phyloP scores from a whole-genome alignment of 1,139 yeast species.

The Williopsis jadinii region DNA sequence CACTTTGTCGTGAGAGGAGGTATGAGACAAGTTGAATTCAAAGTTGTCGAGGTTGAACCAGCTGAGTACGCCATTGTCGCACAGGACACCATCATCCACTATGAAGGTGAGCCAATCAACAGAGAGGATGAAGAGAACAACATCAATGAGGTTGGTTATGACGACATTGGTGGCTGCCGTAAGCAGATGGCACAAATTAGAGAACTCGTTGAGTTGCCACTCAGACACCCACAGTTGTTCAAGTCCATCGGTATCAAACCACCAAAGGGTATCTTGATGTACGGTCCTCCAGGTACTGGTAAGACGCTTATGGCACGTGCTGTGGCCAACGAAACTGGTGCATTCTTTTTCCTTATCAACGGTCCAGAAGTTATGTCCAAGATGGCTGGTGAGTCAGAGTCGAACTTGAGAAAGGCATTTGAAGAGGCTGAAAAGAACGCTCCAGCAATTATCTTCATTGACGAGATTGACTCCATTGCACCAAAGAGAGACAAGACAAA shows the following conservation, averaged over 20 bases:
- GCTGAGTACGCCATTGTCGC: slow-evolving; percentile 97
- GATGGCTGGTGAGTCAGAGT: slow-evolving; percentile 99
- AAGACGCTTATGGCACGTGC: slow-evolving; percentile 99
- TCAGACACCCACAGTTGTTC: slow-evolving; percentile 95
- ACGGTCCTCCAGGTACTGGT: slow-evolving; percentile 99
- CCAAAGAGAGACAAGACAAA: slow-evolving; percentile 99
- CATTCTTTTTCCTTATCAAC: slow-evolving; percentile 92
- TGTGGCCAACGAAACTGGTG: slow-evolving; percentile 98
- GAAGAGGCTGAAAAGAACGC: slow-evolving; percentile 99
- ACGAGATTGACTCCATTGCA: slow-evolving; percentile 97
- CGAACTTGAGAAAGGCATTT: slow-evolving; percentile 93
- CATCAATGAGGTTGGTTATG: slow-evolving; percentile 95
- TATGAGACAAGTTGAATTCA: slow-evolving; percentile 98
- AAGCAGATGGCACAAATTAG: slow-evolving; percentile 98
- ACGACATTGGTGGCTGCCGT: slow-evolving; percentile 98
- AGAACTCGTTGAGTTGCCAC: slow-evolving; percentile 92
- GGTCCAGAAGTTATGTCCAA: slow-evolving; percentile 99
- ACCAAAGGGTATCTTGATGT: slow-evolving; percentile 94
- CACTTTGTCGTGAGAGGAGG: slow-evolving; percentile 96
- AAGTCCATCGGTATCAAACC: slow-evolving; percentile 97
- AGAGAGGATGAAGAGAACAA: slow-evolving; percentile 98
- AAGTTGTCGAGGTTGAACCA: slow-evolving; percentile 97
- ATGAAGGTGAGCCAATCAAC: slow-evolving; percentile 98
- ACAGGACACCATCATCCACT: slow-evolving; percentile 95
- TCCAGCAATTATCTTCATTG: slow-evolving; percentile 94